phyloP scores from a whole-genome alignment of 2,329 filamentous ascomycete species.

The Aspergillus fumigatiaffinis region DNA sequence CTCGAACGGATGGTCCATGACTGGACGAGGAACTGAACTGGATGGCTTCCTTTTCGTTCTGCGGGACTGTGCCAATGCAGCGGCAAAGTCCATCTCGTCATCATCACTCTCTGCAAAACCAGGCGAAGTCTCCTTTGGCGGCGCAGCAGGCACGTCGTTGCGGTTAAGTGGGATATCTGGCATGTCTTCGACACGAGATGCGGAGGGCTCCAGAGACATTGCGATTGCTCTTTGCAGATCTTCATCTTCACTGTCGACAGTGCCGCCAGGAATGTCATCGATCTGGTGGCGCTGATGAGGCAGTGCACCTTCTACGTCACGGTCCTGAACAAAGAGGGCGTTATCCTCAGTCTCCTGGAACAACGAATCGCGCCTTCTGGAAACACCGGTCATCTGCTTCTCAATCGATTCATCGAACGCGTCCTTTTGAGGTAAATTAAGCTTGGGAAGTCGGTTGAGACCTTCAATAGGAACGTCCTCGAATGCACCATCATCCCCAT shows the following conservation, averaged over 20 bases:
- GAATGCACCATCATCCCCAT: conserved; percentile 69
- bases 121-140: conserved; percentile 23
- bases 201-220: conserved; percentile 62
- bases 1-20: conserved; percentile 59
- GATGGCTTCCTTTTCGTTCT: conserved; percentile 49
- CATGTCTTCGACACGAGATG: conserved; percentile 32
- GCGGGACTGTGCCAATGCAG: conserved; percentile 69
- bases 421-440: conserved; percentile 38
- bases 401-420: conserved; percentile 35
- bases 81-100: conserved; percentile 72
- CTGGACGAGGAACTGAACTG: conserved; percentile 43
- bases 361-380: conserved; percentile 26
- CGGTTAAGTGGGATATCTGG: conserved; percentile 30
- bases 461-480: conserved; percentile 92
- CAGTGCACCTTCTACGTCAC: conserved; percentile 32
- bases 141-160: conserved; percentile 46
- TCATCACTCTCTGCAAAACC: conserved; percentile 57
- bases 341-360: conserved; percentile 42
- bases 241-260: conserved; percentile 55
- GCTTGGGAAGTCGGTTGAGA: conserved; percentile 74
- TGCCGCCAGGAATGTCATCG: conserved; percentile 57
- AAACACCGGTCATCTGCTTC: conserved; percentile 28
- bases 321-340: conserved; percentile 54
- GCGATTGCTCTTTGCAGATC: conserved; percentile 79
- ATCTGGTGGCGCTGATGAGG: conserved; percentile 25